Conservation (phyloP, 495 filamentous ascomycete species). For the Lophium mytilinum region DNA sequence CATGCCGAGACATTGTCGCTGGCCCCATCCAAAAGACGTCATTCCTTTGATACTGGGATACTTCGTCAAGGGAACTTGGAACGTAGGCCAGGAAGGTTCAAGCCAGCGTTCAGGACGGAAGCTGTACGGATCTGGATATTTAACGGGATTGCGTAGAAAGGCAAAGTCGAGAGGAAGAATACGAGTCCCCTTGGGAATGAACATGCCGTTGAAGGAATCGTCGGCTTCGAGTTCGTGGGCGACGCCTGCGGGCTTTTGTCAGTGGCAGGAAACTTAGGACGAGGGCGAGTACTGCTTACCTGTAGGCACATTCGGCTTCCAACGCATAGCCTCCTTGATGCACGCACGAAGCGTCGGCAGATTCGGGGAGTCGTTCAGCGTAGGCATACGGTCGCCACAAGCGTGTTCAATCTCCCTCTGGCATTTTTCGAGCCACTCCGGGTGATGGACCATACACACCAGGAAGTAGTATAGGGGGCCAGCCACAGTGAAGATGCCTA, state of each 20-base stretch:
- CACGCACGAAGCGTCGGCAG: slow-evolving; percentile 21
- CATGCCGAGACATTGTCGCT: slow-evolving; percentile 31
- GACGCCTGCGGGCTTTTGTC: slow-evolving; percentile 6
- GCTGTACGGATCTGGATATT: slow-evolving; percentile 33
- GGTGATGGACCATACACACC: slow-evolving; percentile 30
- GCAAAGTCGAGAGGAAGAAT: slow-evolving; percentile 27
- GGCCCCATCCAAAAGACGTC: slow-evolving; percentile 30
- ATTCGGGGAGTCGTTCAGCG: slow-evolving; percentile 16
- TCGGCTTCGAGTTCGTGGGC: slow-evolving; percentile 26
- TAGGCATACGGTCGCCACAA: slow-evolving; percentile 20
- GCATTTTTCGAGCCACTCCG: slow-evolving; percentile 22
- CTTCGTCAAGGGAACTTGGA: slow-evolving; percentile 25
- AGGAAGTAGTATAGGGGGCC: slow-evolving; percentile 29
- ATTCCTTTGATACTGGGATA: slow-evolving; percentile 28
- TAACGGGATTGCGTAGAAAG: slow-evolving; percentile 29
- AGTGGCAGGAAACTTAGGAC: neutral
- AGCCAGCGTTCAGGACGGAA: slow-evolving; percentile 37
- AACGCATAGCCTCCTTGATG: slow-evolving; percentile 27
- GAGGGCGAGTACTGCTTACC: slow-evolving; percentile 1
- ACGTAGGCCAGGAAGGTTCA: slow-evolving; percentile 26
- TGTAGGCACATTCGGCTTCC: slow-evolving; percentile 25
- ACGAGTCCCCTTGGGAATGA: slow-evolving; percentile 29
- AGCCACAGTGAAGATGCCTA: slow-evolving; percentile 28
- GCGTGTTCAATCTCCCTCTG: slow-evolving; percentile 29
- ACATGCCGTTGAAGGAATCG: slow-evolving; percentile 29